phyloP scores from a whole-genome alignment of 225 moss, liverwort and hornwort species.

The Asterella californica region DNA sequence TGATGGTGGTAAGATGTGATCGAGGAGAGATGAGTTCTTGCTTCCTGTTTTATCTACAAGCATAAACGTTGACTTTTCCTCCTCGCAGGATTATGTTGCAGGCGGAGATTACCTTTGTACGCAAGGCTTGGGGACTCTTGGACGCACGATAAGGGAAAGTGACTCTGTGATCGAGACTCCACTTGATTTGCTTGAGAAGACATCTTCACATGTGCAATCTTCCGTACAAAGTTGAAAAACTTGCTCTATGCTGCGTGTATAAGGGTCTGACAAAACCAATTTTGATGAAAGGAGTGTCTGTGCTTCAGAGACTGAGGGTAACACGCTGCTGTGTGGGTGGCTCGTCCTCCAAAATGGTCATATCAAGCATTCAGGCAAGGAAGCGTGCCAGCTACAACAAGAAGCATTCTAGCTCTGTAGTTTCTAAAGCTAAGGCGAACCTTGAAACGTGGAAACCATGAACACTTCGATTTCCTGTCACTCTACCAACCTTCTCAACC shows the following conservation, averaged over 20 bases:
- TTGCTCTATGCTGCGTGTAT: not conserved
- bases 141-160: too few species aligned
- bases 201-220: not conserved
- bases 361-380: not conserved
- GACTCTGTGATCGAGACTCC: too few species aligned
- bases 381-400: not conserved
- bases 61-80: too few species aligned
- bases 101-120: too few species aligned
- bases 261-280: not conserved
- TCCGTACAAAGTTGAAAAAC: not conserved
- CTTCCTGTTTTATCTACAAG: too few species aligned
- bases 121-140: too few species aligned
- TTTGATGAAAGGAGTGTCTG: not conserved
- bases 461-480: not conserved
- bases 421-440: not conserved
- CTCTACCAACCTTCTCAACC: too few species aligned
- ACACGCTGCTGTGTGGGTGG: not conserved
- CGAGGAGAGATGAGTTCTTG: too few species aligned
- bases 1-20: too few species aligned
- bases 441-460: not conserved
- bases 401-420: not conserved
- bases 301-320: not conserved
- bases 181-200: too few species aligned
- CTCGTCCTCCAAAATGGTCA: not conserved
- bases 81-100: too few species aligned